Evolutionary conservation across 352 stramenopile species (phyloP), one percentile per base, ranked within the genome.

Genomic region (Phytophthora vignae): DNA sequence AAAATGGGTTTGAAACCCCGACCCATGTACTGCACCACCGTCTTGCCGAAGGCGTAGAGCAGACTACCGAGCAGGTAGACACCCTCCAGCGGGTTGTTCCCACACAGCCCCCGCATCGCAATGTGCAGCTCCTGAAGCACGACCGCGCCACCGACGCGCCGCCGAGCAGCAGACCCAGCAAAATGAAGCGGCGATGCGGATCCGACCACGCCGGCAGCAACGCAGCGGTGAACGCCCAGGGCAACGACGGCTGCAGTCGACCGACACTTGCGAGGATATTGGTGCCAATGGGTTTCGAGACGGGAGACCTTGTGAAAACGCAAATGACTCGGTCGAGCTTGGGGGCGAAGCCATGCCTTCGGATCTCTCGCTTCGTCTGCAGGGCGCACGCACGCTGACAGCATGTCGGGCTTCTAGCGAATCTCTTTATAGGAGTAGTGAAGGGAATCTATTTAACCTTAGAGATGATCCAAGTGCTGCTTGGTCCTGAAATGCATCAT

Each of bases 1-100:
- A 25, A 25, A 25, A 25, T 25, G 2, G 22, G 22, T 25, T 25
- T 25, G 22, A 25, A 25, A 2, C 22, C 22, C 22, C 22, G 22
- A 83, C 38, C 22, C 22, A 25, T 25, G 22, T 25, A 25, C 22
- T 25, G 22, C 22, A 25, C 22, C 22, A 25, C 22, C 22, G 22
- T 25, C 22, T 25, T 25, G 22, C 22, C 2, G 22, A 25, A 25
- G 22, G 22, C 22, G 22, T 25, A 25, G 22, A 25, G 22, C 22
- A 25, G 22, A 25, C 22, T 25, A 25, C 22, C 22, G 22, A 25
- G 22, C 22, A 25, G 2, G 22, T 25, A 25, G 22, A 25, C 22
- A 2, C 22, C 22, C 22, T 81, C 71, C 44, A 73, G 59, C 8
- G 74, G 71, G 44, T 76, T 74, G 33, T 67, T 76, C n/a, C n/a